Conservation (phyloP, 83 land plant species). For the Thuja plicata region DNA sequence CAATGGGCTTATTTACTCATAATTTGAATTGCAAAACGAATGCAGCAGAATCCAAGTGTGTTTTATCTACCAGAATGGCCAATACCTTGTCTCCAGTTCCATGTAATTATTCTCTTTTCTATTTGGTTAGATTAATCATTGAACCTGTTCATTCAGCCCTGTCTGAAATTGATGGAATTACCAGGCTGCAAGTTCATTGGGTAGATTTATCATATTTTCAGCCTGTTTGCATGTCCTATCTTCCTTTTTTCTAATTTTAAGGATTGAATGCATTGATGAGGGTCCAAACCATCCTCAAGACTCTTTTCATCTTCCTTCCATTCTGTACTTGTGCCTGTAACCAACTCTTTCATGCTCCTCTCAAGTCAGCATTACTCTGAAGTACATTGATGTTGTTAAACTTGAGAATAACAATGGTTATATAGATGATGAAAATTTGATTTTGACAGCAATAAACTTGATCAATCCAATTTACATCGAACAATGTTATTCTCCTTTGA, state of each 20-base stretch:
- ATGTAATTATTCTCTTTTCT: neutral
- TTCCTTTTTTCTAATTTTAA: neutral
- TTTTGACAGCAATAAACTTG: neutral
- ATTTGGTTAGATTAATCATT: neutral
- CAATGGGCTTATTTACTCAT: neutral
- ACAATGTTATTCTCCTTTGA: neutral
- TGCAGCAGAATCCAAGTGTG: neutral
- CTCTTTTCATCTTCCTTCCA: neutral
- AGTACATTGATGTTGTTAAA: neutral
- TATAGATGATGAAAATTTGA: neutral
- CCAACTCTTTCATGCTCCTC: neutral
- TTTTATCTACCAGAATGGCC: neutral
- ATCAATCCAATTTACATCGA: neutral
- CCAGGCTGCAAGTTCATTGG: neutral
- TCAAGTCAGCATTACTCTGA: neutral
- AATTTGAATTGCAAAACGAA: neutral
- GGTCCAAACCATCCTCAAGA: neutral
- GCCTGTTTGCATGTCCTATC: neutral
- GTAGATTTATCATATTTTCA: neutral
- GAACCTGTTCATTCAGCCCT: neutral
- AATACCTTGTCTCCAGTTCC: neutral
- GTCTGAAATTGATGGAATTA: neutral
- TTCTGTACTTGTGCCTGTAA: neutral
- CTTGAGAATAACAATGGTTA: neutral
- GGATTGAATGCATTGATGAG: neutral